Conservation (phyloP, 805 yeast species). For the Hyphopichia homilentoma region DNA sequence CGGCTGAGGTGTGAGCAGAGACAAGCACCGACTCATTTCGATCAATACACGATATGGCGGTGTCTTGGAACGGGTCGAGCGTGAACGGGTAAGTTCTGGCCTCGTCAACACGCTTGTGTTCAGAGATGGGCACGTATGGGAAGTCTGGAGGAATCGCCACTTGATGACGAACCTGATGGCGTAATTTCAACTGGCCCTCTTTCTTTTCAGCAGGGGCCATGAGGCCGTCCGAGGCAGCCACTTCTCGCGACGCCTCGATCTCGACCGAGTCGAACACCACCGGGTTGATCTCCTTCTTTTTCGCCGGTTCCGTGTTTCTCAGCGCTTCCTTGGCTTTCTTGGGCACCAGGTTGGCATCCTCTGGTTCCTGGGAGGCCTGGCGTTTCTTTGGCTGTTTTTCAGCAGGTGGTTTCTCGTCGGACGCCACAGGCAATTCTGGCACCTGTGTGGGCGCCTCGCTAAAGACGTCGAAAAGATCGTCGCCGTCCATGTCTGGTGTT, state of each 20-base stretch:
- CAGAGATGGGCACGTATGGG: constrained; percentile 82
- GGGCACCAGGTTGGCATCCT: constrained; percentile 21
- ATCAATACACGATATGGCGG: constrained; percentile 93
- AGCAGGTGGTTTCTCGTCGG: constrained; percentile 5
- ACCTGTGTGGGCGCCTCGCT: constrained; percentile 47
- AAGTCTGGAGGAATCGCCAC: constrained; percentile 94
- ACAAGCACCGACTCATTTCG: constrained; percentile 92
- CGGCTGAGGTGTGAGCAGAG: constrained; percentile 97
- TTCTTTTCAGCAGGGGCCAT: constrained; percentile 34
- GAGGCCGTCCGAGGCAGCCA: constrained; percentile 75
- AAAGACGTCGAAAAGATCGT: constrained; percentile 62
- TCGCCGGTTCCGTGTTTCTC: constrained; percentile 16
- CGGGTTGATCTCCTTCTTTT: constrained; percentile 52
- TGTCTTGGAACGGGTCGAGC: constrained; percentile 96
- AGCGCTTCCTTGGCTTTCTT: constrained; percentile 17
- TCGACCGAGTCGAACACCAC: constrained; percentile 85
- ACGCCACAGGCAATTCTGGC: too few relatives aligned
- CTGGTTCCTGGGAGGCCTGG: constrained; percentile 13
- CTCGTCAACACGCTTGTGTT: constrained; percentile 71
- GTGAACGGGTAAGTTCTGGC: constrained; percentile 92
- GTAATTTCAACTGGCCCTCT: constrained; percentile 55
- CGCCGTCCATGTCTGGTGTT: constrained; percentile 31
- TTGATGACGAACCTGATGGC: constrained; percentile 95
- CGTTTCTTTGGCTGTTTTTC: constrained; percentile 10
- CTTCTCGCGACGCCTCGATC: constrained; percentile 86